Conservation (phyloP, 202 grass and related monocot species). For the Schoenoplectus tabernaemontani region DNA sequence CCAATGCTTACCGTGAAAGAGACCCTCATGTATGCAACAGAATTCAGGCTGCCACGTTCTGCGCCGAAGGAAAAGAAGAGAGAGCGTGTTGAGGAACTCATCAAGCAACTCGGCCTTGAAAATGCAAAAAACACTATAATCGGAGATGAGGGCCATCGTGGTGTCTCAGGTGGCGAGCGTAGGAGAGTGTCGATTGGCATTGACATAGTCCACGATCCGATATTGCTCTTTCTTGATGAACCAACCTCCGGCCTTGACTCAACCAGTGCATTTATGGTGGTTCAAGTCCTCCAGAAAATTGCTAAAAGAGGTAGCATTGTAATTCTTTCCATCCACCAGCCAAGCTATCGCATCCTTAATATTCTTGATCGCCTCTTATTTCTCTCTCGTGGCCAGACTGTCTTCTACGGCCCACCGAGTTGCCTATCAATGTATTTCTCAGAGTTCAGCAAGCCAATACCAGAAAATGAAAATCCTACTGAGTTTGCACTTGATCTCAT, state of each 20-base stretch:
- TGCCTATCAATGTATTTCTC: conserved; percentile 37
- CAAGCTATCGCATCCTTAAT: conserved; percentile 53
- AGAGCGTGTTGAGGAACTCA: conserved; percentile 48
- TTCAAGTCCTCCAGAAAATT: conserved; percentile 59
- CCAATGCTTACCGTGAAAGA: conserved; percentile 80
- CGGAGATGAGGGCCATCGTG: conserved; percentile 62
- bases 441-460: conserved; percentile 47
- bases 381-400: conserved; percentile 51
- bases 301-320: conserved; percentile 59
- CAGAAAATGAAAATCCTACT: conserved; percentile 57
- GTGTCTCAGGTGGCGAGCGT: conserved; percentile 63
- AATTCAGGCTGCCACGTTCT: conserved; percentile 54
- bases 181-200: conserved; percentile 63
- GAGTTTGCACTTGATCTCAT: conserved; percentile 67
- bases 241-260: conserved; percentile 70
- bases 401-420: conserved; percentile 44
- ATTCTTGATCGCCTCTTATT: conserved; percentile 51
- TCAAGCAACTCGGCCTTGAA: conserved; percentile 56
- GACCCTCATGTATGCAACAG: conserved; percentile 67
- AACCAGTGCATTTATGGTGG: conserved; percentile 57
- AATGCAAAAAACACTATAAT: conserved; percentile 60
- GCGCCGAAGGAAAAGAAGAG: conserved; percentile 35
- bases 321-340: conserved; percentile 58
- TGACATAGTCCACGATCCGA: conserved; percentile 71
- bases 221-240: conserved; percentile 69